Evolutionary conservation across 2,329 filamentous ascomycete species (phyloP).

Genomic region (Davidsoniella neocaledoniae): DNA sequence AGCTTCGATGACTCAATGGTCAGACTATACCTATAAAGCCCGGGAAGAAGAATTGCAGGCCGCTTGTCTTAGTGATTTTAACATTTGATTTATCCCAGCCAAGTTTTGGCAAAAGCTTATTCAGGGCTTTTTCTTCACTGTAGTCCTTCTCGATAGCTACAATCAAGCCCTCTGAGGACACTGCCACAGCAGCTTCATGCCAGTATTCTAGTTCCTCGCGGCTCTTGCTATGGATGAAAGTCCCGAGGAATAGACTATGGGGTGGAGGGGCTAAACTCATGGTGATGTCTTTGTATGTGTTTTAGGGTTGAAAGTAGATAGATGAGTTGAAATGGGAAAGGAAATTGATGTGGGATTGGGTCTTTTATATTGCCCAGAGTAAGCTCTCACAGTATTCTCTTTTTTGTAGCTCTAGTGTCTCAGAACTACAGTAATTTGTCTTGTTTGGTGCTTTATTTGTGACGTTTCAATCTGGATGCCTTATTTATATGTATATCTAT

Average conservation of each 20-base stretch:
- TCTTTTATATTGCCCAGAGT: neutral
- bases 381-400: too few relatives aligned
- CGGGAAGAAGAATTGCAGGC: conserved; percentile 62
- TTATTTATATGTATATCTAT: too few relatives aligned
- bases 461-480: too few relatives aligned
- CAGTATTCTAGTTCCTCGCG: conserved; percentile 33
- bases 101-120: conserved; percentile 23
- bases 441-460: too few relatives aligned
- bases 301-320: too few relatives aligned
- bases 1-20: neutral
- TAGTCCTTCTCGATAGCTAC: conserved; percentile 27
- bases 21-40: conserved; percentile 52
- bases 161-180: conserved; percentile 34
- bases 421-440: too few relatives aligned
- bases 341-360: too few relatives aligned
- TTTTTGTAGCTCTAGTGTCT: too few relatives aligned
- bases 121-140: conserved; percentile 18
- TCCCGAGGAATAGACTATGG: conserved; percentile 32
- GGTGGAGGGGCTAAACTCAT: too few relatives aligned
- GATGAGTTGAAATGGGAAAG: too few relatives aligned
- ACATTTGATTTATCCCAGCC: conserved; percentile 29
- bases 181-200: conserved; percentile 32
- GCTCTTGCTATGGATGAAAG: conserved; percentile 36
- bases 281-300: too few relatives aligned
- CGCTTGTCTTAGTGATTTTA: conserved; percentile 18